Evolutionary conservation across 108 stramenopile genomes (phyloP).

Genomic region (Conticribra guillardii): DNA sequence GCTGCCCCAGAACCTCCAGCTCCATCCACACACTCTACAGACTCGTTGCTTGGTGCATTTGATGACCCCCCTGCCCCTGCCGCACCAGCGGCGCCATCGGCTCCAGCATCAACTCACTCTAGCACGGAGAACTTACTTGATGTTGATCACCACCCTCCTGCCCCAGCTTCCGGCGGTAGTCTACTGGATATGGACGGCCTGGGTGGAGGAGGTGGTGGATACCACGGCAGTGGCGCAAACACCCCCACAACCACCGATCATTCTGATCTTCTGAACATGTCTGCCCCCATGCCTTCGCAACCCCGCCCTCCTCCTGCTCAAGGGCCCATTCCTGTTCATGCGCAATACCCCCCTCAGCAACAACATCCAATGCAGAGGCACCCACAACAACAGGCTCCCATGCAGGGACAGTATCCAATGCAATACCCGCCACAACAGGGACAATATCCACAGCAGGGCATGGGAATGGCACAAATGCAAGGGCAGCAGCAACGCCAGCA

Average conservation of each 20-base stretch:
- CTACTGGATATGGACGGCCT: conserved; percentile 62
- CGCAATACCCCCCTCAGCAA: conserved; percentile 40
- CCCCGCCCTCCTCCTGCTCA: conserved; percentile 29
- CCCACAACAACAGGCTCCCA: conserved; percentile 27
- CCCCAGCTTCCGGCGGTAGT: conserved; percentile 46
- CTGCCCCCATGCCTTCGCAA: conserved; percentile 54
- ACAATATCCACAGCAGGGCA: conserved; percentile 36
- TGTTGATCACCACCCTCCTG: conserved; percentile 32
- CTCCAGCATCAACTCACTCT: conserved; percentile 19
- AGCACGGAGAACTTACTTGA: conserved; percentile 53
- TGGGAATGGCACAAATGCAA: conserved; percentile 40
- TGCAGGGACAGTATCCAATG: conserved; percentile 47
- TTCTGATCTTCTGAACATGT: conserved; percentile 86
- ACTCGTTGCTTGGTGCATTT: conserved; percentile 63
- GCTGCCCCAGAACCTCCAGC: conserved; percentile 1
- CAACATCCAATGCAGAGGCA: conserved; percentile 41
- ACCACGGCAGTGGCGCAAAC: conserved; percentile 33
- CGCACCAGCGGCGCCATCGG: conserved; percentile 26
- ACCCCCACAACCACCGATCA: conserved; percentile 53
- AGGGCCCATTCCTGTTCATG: conserved; percentile 17
- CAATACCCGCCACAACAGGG: conserved; percentile 19
- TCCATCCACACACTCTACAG: conserved; percentile 31
- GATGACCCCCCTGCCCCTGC: conserved; percentile 54
- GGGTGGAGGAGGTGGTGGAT: conserved; percentile 17
- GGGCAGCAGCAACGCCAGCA: conserved; percentile 36